phyloP scores from a whole-genome alignment of 1,139 yeast species.

The Debaryomyces coudertii region DNA sequence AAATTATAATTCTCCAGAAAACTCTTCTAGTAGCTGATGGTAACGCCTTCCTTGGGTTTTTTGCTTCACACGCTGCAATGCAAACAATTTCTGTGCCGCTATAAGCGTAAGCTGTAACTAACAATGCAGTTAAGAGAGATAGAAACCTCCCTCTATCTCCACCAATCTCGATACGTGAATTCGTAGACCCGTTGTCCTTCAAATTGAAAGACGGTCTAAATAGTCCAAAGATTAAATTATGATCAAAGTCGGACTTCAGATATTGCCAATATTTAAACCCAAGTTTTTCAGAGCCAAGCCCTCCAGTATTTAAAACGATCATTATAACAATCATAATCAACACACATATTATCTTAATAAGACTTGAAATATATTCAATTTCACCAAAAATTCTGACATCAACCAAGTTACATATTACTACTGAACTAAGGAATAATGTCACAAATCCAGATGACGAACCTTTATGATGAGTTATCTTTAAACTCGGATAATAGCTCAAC shows the following conservation, averaged over 20 bases:
- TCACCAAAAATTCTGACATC: conserved; percentile 79
- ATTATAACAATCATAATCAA: conserved; percentile 61
- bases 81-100: conserved; percentile 84
- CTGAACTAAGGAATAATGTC: conserved; percentile 54
- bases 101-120: conserved; percentile 72
- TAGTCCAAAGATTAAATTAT: conserved; percentile 63
- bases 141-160: conserved; percentile 68
- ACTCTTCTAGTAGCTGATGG: conserved; percentile 80
- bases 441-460: conserved; percentile 68
- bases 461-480: conserved; percentile 50
- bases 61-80: conserved; percentile 84
- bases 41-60: conserved; percentile 75
- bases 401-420: conserved; percentile 57
- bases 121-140: conserved; percentile 63
- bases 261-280: conserved; percentile 73
- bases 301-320: conserved; percentile 61
- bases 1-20: conserved; percentile 68
- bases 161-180: conserved; percentile 52
- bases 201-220: conserved; percentile 72
- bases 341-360: conserved; percentile 60
- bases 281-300: conserved; percentile 48
- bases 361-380: conserved; percentile 65
- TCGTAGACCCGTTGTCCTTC: conserved; percentile 52
- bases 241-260: conserved; percentile 50
- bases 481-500: conserved; percentile 63